These are phyloP conservation scores for Fusarium nodosum DNA, from an alignment of 2,329 filamentous ascomycete genomes.

Conservation along the genomic window DNA sequence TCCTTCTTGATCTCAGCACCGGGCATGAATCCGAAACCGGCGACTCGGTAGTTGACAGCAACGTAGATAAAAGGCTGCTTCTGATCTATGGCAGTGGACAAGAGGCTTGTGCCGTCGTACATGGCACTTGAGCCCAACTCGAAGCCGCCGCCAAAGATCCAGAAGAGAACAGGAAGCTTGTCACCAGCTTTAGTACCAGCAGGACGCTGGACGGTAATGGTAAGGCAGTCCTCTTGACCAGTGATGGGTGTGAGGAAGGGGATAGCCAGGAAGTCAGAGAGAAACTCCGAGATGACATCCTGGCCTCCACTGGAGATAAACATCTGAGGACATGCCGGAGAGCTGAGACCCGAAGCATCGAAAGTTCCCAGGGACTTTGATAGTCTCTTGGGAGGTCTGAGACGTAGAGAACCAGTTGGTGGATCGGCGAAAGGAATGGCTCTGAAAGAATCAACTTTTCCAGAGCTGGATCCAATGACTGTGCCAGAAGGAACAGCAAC, in stretches of 20 bases:
- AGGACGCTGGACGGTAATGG: constrained; percentile 71
- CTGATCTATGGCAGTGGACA: constrained; percentile 60
- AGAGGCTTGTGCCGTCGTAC: constrained; percentile 66
- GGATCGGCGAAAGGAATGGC: constrained; percentile 82
- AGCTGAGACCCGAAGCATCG: constrained; percentile 66
- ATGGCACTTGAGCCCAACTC: constrained; percentile 65
- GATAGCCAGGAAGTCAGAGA: constrained; percentile 66
- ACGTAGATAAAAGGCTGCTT: constrained; percentile 76
- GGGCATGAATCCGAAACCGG: constrained; percentile 79
- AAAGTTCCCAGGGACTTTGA: constrained; percentile 70
- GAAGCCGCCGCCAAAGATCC: constrained; percentile 79
- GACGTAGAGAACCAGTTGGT: constrained; percentile 74
- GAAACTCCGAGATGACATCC: constrained; percentile 58
- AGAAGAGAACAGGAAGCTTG: constrained; percentile 76
- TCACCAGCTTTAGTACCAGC: constrained; percentile 65
- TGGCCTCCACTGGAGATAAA: constrained; percentile 65
- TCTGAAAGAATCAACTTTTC: constrained; percentile 74
- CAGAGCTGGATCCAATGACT: constrained; percentile 62
- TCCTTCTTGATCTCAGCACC: constrained; percentile 77
- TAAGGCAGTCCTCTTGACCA: constrained; percentile 75
- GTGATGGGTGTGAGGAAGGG: constrained; percentile 69
- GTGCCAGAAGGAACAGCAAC: constrained; percentile 70
- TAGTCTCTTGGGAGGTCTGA: constrained; percentile 75
- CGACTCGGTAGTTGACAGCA: constrained; percentile 82
- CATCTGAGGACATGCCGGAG: constrained; percentile 80